These are phyloP conservation scores for Cicer judaicum DNA, from an alignment of 306 rosid genomes.

Conservation along the genomic window DNA sequence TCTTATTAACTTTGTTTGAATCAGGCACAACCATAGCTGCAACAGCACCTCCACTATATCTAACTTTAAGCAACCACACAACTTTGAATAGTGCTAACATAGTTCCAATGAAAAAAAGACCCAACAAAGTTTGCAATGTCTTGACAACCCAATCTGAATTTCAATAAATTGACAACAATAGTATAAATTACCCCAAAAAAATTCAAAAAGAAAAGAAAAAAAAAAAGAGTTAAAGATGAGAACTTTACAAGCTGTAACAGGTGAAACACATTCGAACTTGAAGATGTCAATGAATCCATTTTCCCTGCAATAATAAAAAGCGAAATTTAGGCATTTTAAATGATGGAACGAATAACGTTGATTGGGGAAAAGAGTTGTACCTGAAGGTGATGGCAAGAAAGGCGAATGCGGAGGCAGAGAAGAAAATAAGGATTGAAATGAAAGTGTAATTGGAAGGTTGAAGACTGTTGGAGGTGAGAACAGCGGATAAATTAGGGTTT, in stretches of 20 bases:
- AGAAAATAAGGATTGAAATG: slow-evolving; percentile 63
- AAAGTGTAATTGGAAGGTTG: slow-evolving; percentile 71
- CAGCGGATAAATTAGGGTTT: slow-evolving; percentile 76
- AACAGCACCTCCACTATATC: slow-evolving; percentile 48
- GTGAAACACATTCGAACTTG: slow-evolving; percentile 57
- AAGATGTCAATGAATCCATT: slow-evolving; percentile 56
- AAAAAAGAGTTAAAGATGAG: slow-evolving; percentile 25
- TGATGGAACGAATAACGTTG: not conserved
- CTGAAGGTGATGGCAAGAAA: slow-evolving; percentile 65
- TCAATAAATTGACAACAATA: slow-evolving; percentile 22
- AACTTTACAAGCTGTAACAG: slow-evolving; percentile 73
- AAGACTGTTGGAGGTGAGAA: slow-evolving; percentile 77
- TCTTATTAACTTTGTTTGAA: slow-evolving; percentile 53
- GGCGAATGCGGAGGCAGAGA: slow-evolving; percentile 67
- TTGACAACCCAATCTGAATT: slow-evolving; percentile 71
- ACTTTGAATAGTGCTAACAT: slow-evolving; percentile 74
- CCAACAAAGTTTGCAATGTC: slow-evolving; percentile 60
- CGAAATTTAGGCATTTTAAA: not conserved
- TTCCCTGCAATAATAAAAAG: slow-evolving; percentile 59
- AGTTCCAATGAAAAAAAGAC: slow-evolving; percentile 67
- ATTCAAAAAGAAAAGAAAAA: too few relatives aligned
- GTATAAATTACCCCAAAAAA: not conserved
- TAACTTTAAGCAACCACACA: slow-evolving; percentile 54
- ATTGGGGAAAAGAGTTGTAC: slow-evolving; percentile 40
- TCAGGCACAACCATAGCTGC: slow-evolving; percentile 47